Percentiles rank a stretch among this genome's conserved stretches.
These are phyloP conservation scores for Xerocomellus amylosporus DNA, from an alignment of 768 basidiomycete species.

Conservation along the genomic window DNA sequence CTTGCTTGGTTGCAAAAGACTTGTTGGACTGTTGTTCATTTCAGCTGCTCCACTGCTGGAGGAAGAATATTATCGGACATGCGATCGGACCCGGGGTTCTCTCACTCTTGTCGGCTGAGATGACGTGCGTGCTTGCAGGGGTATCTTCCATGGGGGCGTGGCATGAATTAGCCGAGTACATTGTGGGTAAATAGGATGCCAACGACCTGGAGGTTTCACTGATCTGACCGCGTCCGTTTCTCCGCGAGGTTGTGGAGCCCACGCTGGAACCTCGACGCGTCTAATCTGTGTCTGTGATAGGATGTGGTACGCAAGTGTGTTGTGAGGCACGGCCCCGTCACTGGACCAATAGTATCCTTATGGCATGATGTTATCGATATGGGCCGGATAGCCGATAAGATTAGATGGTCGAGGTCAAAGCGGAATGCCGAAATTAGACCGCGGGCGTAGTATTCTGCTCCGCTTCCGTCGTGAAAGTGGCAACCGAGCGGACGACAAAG, in stretches of 20 bases:
- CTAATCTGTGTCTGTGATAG: slow-evolving; percentile 22
- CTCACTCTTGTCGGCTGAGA: slow-evolving; percentile 15
- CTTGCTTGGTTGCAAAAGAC: too few relatives aligned
- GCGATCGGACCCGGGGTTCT: slow-evolving; percentile 15
- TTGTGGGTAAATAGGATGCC: slow-evolving; percentile 20
- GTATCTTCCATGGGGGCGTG: slow-evolving; percentile 15
- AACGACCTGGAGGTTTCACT: slow-evolving; percentile 8
- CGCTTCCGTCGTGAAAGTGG: background rate
- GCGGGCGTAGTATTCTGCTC: background rate
- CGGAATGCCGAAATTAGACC: slow-evolving; percentile 12
- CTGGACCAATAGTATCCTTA: slow-evolving; percentile 3
- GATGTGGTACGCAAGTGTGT: slow-evolving; percentile 8
- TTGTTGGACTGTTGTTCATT: too few relatives aligned
- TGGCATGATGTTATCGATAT: slow-evolving; percentile 19
- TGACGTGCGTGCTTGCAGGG: slow-evolving; percentile 19
- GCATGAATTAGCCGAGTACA: slow-evolving; percentile 29
- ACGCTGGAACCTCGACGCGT: slow-evolving; percentile 29
- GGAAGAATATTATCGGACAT: slow-evolving; percentile 12
- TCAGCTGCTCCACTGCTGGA: background rate
- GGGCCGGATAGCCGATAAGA: slow-evolving; percentile 25
- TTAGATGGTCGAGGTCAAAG: slow-evolving; percentile 23
- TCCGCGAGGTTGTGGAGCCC: slow-evolving; percentile 30
- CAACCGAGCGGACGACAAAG: background rate
- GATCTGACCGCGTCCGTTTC: slow-evolving; percentile 12
- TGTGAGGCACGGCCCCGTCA: background rate